A percentile compares a stretch with the other conserved stretches of the same genome.
Conservation (phyloP, 768 basidiomycete genomes). For the Kwoniella bestiolae region DNA sequence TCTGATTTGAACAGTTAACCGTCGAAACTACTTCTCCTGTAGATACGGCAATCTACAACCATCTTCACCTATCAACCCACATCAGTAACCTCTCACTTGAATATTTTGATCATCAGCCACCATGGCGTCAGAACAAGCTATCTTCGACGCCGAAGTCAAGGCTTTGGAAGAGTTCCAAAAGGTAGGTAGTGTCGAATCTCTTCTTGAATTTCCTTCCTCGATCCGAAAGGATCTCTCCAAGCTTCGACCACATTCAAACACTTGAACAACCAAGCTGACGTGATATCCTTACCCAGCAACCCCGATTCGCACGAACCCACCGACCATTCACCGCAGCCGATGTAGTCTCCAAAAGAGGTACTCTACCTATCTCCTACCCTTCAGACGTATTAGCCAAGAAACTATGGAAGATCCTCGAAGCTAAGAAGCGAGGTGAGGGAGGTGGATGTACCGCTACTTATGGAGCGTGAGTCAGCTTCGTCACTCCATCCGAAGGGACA, state of each 20-base stretch:
- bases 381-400: constrained; percentile 85
- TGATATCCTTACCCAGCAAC: constrained; percentile 62
- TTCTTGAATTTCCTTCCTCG: neutral
- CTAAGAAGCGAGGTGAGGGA: constrained; percentile 65
- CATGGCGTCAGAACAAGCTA: constrained; percentile 59
- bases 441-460: constrained; percentile 78
- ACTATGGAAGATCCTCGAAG: constrained; percentile 72
- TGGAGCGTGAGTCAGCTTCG: constrained; percentile 79
- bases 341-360: constrained; percentile 92
- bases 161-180: constrained; percentile 91
- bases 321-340: constrained; percentile 92
- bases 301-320: constrained; percentile 82
- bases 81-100: no score
- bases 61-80: neutral
- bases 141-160: constrained; percentile 79
- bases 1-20: no score
- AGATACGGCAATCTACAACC: neutral
- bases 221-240: constrained; percentile 13
- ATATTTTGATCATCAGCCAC: no score
- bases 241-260: no score
- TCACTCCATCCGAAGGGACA: neutral
- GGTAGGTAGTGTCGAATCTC: constrained; percentile 60
- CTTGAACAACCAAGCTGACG: neutral
- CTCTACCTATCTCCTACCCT: constrained; percentile 80
- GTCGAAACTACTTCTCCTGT: neutral